Percentiles rank a stretch among this genome's conserved stretches.
Evolutionary conservation across 441 rosid genomes (phyloP).

Genomic region (Populus hybrid): DNA sequence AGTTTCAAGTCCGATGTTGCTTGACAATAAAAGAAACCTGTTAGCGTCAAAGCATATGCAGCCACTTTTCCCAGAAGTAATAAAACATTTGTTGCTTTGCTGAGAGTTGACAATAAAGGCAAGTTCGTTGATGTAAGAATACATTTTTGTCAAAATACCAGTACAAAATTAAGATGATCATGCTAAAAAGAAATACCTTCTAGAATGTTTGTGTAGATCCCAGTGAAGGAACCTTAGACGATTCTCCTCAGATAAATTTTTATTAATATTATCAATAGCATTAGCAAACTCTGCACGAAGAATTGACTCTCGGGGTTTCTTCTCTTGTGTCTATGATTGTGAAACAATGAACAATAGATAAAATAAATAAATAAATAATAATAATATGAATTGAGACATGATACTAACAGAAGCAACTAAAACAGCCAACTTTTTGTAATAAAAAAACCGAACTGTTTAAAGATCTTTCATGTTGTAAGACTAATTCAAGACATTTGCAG

Average conservation of each 20-base stretch:
- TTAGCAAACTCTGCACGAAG: slow-evolving; percentile 91
- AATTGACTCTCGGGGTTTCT: slow-evolving; percentile 94
- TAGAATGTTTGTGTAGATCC: slow-evolving; percentile 85
- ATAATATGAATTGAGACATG: neutral
- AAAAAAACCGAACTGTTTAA: neutral
- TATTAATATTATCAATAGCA: slow-evolving; percentile 88
- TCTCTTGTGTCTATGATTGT: slow-evolving; percentile 68
- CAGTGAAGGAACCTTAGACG: slow-evolving; percentile 81
- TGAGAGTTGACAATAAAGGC: slow-evolving; percentile 34
- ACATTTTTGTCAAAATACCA: neutral
- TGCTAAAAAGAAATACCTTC: slow-evolving; percentile 47
- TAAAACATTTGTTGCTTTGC: slow-evolving; percentile 77
- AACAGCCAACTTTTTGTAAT: neutral
- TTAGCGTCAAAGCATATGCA: slow-evolving; percentile 66
- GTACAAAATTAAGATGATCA: neutral
- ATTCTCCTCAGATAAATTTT: slow-evolving; percentile 74
- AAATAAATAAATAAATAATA: neutral
- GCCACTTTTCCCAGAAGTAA: slow-evolving; percentile 89
- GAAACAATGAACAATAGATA: slow-evolving; percentile 14
- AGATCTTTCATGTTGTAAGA: slow-evolving; percentile 9
- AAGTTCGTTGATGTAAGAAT: slow-evolving; percentile 12
- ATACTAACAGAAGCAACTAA: neutral
- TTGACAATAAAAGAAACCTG: slow-evolving; percentile 86
- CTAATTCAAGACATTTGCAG: slow-evolving; percentile 7
- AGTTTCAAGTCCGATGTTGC: slow-evolving; percentile 56